A percentile compares a stretch with the other conserved stretches of the same genome.
Conservation (phyloP, 2,329 filamentous ascomycete genomes). For the Lasiodiplodia hormozganensis region DNA sequence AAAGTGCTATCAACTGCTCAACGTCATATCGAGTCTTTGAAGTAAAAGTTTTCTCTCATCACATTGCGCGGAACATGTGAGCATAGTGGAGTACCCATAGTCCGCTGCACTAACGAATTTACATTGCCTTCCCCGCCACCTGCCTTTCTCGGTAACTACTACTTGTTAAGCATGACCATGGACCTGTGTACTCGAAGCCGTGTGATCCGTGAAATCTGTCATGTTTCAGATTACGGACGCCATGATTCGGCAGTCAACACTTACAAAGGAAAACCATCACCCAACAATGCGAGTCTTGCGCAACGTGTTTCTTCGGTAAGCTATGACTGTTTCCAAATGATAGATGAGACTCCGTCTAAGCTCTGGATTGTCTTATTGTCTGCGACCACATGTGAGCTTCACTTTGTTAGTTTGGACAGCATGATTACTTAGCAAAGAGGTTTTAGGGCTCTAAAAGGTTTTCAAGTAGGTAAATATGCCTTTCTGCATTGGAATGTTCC, state of each 20-base stretch:
- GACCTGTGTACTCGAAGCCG: background rate
- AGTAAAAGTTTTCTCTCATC: background rate
- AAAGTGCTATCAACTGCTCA: background rate
- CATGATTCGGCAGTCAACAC: background rate
- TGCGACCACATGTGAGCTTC: no score
- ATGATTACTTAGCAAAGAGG: no score
- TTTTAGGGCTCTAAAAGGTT: no score
- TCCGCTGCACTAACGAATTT: background rate
- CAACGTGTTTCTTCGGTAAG: no score
- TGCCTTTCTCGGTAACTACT: background rate
- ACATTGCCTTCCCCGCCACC: background rate
- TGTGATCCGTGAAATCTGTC: background rate
- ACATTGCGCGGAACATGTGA: background rate
- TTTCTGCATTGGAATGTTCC: no score
- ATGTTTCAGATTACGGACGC: background rate
- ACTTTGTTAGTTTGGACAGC: no score
- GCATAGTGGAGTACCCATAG: background rate
- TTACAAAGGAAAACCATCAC: background rate
- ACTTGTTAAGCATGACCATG: background rate
- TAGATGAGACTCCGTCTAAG: no score
- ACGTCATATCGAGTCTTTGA: background rate
- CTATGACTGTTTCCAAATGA: background rate
- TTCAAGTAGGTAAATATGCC: no score
- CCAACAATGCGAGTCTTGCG: no score
- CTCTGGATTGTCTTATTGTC: no score